A percentile compares a stretch with the other conserved stretches of the same genome.
phyloP scores from a whole-genome alignment of 768 basidiomycete genomes.

The Boletus rufocinnamomeus region DNA sequence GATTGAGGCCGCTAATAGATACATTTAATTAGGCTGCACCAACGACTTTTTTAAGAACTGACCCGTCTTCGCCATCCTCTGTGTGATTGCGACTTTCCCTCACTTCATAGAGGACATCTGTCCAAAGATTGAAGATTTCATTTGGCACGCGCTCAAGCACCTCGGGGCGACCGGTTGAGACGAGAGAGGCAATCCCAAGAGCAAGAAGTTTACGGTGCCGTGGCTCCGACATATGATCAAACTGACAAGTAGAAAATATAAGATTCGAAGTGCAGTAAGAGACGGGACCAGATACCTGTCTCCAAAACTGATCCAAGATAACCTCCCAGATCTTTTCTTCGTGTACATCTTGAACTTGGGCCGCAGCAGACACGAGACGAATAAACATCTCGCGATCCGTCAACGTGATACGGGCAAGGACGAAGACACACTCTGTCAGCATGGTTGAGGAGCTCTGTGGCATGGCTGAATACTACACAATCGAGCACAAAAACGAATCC shows the following conservation, averaged over 20 bases:
- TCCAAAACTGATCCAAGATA: slow-evolving; percentile 81
- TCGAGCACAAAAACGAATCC: slow-evolving; percentile 8
- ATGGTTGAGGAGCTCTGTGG: slow-evolving; percentile 34
- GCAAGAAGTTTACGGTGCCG: slow-evolving; percentile 81
- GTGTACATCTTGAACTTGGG: slow-evolving; percentile 44
- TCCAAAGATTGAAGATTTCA: slow-evolving; percentile 86
- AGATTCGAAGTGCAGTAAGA: neutral
- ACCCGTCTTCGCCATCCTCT: slow-evolving; percentile 41
- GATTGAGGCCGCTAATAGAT: slow-evolving; percentile 40
- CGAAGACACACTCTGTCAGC: slow-evolving; percentile 69
- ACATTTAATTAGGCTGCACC: neutral
- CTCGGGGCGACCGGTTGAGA: slow-evolving; percentile 72
- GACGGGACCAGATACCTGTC: slow-evolving; percentile 53
- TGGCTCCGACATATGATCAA: slow-evolving; percentile 89
- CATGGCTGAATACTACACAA: slow-evolving; percentile 12
- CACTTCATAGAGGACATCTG: slow-evolving; percentile 85
- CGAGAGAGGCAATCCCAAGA: slow-evolving; percentile 76
- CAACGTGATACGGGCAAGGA: slow-evolving; percentile 74
- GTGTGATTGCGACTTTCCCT: slow-evolving; percentile 60
- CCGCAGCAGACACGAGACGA: slow-evolving; percentile 67
- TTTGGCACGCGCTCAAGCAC: slow-evolving; percentile 69
- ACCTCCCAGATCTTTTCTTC: slow-evolving; percentile 63
- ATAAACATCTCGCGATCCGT: slow-evolving; percentile 67
- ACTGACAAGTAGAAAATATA: slow-evolving; percentile 45
- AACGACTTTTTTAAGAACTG: slow-evolving; percentile 4